Conservation (phyloP, 1,284 basidiomycete genomes). For the Sphaerobolus stellatus region DNA sequence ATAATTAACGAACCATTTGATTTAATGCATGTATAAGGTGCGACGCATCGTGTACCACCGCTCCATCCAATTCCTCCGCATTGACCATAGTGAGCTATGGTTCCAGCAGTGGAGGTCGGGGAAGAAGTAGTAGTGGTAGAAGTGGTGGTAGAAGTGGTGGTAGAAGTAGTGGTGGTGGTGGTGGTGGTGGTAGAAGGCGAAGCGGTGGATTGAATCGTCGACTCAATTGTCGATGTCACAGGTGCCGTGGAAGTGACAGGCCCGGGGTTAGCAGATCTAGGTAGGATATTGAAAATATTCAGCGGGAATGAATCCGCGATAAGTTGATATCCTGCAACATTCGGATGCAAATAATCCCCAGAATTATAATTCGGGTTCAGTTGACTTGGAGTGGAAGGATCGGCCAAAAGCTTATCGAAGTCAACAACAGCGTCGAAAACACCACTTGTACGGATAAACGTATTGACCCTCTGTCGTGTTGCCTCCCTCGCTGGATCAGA, state of each 20-base stretch:
- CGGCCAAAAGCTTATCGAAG: constrained; percentile 44
- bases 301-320: constrained; percentile 44
- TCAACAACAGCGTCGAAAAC: constrained; percentile 48
- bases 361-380: constrained; percentile 39
- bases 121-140: not conserved
- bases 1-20: constrained; percentile 3
- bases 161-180: too few relatives aligned
- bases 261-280: too few relatives aligned
- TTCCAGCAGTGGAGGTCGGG: constrained; percentile 19
- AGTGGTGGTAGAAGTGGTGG: not conserved
- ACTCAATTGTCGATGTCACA: too few relatives aligned
- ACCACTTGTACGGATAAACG: constrained; percentile 41
- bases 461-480: constrained; percentile 43
- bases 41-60: constrained; percentile 30
- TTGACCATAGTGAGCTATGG: constrained; percentile 30
- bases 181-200: not conserved
- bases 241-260: too few relatives aligned
- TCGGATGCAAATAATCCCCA: constrained; percentile 51
- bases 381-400: constrained; percentile 38
- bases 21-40: constrained; percentile 15
- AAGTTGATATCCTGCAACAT: constrained; percentile 43
- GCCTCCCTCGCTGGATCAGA: constrained; percentile 39
- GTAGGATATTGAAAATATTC: constrained; percentile 33
- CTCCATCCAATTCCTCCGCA: constrained; percentile 38
- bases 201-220: too few relatives aligned